Conservation (phyloP, 164 flowering plant genomes). For the Umbilicus rupestris region DNA sequence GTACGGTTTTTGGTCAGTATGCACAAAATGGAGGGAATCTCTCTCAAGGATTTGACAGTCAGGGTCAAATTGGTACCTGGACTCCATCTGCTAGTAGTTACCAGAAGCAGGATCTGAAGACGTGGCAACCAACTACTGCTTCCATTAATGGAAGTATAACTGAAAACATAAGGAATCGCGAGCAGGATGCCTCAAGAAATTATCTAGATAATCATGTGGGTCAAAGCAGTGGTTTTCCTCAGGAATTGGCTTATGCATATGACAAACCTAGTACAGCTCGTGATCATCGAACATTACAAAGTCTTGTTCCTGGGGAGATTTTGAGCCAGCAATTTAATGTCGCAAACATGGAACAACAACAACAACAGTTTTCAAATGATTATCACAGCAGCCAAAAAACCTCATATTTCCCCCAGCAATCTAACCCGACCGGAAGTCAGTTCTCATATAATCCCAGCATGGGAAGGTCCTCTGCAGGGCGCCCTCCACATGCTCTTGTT, state of each 20-base stretch:
- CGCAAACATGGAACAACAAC: constrained; percentile 23
- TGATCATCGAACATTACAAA: constrained; percentile 21
- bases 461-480: constrained; percentile 78
- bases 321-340: constrained; percentile 32
- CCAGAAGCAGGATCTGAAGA: constrained; percentile 23
- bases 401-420: constrained; percentile 26
- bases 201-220: constrained; percentile 20
- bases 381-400: constrained; percentile 34
- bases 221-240: constrained; percentile 25
- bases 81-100: constrained; percentile 23
- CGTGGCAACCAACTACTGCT: constrained; percentile 33
- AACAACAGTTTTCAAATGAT: constrained; percentile 35
- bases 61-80: constrained; percentile 39
- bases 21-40: constrained; percentile 21
- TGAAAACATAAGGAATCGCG: not conserved
- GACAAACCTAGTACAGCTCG: constrained; percentile 23
- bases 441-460: constrained; percentile 26
- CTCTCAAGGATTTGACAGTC: constrained; percentile 21
- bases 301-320: constrained; percentile 29
- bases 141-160: not conserved
- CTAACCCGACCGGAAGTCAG: constrained; percentile 29
- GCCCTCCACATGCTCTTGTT: constrained; percentile 91
- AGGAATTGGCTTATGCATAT: constrained; percentile 22
- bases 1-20: constrained; percentile 17
- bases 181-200: constrained; percentile 14